These are phyloP conservation scores for Colletotrichum chrysophilum DNA, from an alignment of 2,329 filamentous ascomycete species.

Conservation along the genomic window DNA sequence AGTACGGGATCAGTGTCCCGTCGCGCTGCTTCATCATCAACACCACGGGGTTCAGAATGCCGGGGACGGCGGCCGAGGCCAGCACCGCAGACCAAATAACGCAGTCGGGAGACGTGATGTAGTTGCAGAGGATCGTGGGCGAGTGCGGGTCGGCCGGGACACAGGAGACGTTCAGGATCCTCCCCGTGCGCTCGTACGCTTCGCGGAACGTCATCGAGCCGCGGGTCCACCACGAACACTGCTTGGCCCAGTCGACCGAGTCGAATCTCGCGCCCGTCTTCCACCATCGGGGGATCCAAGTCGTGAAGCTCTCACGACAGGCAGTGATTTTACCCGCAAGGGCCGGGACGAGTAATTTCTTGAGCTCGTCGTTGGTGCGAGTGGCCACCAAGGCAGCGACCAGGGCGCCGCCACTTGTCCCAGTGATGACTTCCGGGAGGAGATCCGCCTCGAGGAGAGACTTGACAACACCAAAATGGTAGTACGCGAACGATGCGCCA, in stretches of 20 bases:
- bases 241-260: constrained; percentile 86
- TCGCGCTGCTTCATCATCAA: constrained; percentile 86
- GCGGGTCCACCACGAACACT: constrained; percentile 87
- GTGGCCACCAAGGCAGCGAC: constrained; percentile 88
- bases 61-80: constrained; percentile 93
- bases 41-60: constrained; percentile 93
- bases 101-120: constrained; percentile 92
- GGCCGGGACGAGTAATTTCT: constrained; percentile 82
- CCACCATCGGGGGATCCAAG: constrained; percentile 88
- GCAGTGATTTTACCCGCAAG: constrained; percentile 86
- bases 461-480: constrained; percentile 92
- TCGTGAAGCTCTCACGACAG: constrained; percentile 77
- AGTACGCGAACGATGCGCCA: constrained; percentile 94
- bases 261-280: constrained; percentile 93
- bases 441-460: constrained; percentile 86
- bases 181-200: constrained; percentile 90
- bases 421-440: constrained; percentile 92
- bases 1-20: constrained; percentile 84
- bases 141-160: constrained; percentile 96
- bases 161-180: constrained; percentile 94
- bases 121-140: constrained; percentile 90
- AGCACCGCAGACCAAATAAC: constrained; percentile 98
- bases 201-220: constrained; percentile 95
- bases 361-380: constrained; percentile 89
- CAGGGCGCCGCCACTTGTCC: constrained; percentile 91